Percentiles rank a stretch among this genome's conserved stretches.
phyloP scores from a whole-genome alignment of 2,329 filamentous ascomycete genomes.

The Paracamarosporium sp. region DNA sequence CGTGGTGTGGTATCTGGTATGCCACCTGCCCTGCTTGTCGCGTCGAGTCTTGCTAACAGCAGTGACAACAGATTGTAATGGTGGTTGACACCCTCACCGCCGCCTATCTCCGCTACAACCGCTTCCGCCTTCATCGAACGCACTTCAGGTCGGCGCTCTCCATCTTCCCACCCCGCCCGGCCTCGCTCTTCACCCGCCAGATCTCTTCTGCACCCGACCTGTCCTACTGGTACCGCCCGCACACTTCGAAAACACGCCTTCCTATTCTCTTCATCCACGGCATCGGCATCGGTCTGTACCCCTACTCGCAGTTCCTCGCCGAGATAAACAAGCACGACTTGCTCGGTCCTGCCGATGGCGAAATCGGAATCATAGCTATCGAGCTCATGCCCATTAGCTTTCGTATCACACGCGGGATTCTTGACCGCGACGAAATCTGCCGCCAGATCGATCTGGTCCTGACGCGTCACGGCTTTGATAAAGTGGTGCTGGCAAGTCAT shows the following conservation, averaged over 20 bases:
- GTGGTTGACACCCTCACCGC: slow-evolving; percentile 59
- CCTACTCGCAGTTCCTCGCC: slow-evolving; percentile 65
- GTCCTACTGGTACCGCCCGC: slow-evolving; percentile 71
- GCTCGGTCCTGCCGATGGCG: slow-evolving; percentile 43
- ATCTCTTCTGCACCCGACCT: slow-evolving; percentile 59
- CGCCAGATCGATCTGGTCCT: slow-evolving; percentile 64
- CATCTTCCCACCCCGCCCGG: slow-evolving; percentile 66
- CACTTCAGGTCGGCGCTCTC: slow-evolving; percentile 51
- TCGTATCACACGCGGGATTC: slow-evolving; percentile 63
- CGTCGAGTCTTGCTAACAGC: slow-evolving; percentile 6
- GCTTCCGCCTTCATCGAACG: slow-evolving; percentile 62
- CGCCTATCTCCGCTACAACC: slow-evolving; percentile 53
- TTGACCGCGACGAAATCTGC: slow-evolving; percentile 61
- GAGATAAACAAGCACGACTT: slow-evolving; percentile 54
- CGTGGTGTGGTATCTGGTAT: slow-evolving; percentile 68
- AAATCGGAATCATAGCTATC: slow-evolving; percentile 69
- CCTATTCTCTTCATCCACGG: slow-evolving; percentile 75
- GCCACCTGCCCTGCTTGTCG: slow-evolving; percentile 25
- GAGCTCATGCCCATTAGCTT: slow-evolving; percentile 72
- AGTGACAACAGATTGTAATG: slow-evolving; percentile 53
- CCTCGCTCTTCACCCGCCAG: slow-evolving; percentile 54
- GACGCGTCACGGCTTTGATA: slow-evolving; percentile 62
- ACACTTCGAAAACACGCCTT: slow-evolving; percentile 62
- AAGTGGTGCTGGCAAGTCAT: slow-evolving; percentile 68
- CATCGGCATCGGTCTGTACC: slow-evolving; percentile 71